Base-by-base conservation (phyloP, 805 yeast species). In the Candida pini region DNA sequence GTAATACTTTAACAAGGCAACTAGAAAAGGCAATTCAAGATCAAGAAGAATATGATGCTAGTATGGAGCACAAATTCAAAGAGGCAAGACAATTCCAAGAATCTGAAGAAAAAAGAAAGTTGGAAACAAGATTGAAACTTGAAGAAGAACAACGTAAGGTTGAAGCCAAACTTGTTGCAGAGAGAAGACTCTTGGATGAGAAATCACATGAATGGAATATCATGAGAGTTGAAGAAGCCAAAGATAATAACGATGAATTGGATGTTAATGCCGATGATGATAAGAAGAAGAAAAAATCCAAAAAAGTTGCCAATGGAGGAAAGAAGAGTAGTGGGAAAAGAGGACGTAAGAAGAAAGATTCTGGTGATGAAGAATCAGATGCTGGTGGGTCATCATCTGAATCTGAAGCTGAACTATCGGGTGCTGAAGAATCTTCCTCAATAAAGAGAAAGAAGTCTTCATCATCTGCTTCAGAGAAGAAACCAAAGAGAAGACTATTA, bases 1-100 rank as follows among this genome's bases (percentile, higher is more conserved):
- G 95, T 54, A 75, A 78, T 37, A 83, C 96, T 0, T 68, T 88
- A 54, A 66, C 73, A 41, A 78, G 74, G 39, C 81, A 88, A 53
- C 68, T 92, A 44, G 82, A 73, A 45, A 73, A 80, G 40, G 75
- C 80, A 19, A 63, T 82, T 33, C 76, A 71, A 18, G 90, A 85
- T 45, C 96, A 92, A 44, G 66, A 68, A 44, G 80, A 71, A 41
- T 78, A 70, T 56, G 89, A 85, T 38, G 56, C 56, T 13, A 69
- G 72, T 38, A 66, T 75, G 34, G 69, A 71, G 34, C 66, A 66
- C 26, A 84, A 76, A 60, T 66, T 90, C 38, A 80, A 71, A 30
- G 87, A 78, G 42, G 97, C 96, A 16, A 73, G 76, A 57, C 76
- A 71, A 51, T 45, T 69, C 28, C 69, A 81, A 45, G 81, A 77